These are phyloP conservation scores for Aspergillus thermomutatus DNA, from an alignment of 2,329 filamentous ascomycete genomes.

Conservation along the genomic window DNA sequence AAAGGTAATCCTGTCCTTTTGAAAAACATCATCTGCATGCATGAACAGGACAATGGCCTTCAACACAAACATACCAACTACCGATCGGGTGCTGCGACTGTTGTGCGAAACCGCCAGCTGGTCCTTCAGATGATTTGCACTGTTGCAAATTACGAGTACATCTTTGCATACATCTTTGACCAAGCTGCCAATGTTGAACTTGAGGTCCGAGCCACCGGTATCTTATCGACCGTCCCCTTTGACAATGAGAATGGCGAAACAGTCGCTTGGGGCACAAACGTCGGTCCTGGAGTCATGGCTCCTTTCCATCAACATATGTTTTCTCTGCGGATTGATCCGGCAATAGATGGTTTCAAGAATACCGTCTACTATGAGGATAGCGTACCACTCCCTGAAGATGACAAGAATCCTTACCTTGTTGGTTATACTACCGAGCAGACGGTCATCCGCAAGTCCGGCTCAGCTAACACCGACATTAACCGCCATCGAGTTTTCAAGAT, in stretches of 20 bases:
- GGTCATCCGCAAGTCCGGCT: slow-evolving; percentile 44
- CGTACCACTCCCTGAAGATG: slow-evolving; percentile 57
- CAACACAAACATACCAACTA: slow-evolving; percentile 73
- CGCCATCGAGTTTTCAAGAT: slow-evolving; percentile 58
- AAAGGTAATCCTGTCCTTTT: slow-evolving; percentile 58
- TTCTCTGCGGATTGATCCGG: slow-evolving; percentile 62
- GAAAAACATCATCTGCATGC: slow-evolving; percentile 67
- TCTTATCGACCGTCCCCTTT: slow-evolving; percentile 65
- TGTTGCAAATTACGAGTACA: slow-evolving; percentile 70
- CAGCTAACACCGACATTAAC: slow-evolving; percentile 48
- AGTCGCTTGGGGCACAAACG: slow-evolving; percentile 65
- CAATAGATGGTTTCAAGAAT: slow-evolving; percentile 56
- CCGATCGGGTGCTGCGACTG: slow-evolving; percentile 60
- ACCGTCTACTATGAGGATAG: slow-evolving; percentile 57
- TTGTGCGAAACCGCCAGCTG: slow-evolving; percentile 62
- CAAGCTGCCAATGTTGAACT: slow-evolving; percentile 66
- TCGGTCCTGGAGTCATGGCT: slow-evolving; percentile 67
- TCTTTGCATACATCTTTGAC: slow-evolving; percentile 69
- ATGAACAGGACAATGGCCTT: slow-evolving; percentile 68
- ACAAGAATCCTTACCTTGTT: slow-evolving; percentile 49
- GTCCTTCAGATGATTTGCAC: slow-evolving; percentile 70
- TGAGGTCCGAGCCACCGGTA: slow-evolving; percentile 67
- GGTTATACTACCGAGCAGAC: slow-evolving; percentile 51
- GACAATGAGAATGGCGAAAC: slow-evolving; percentile 57
- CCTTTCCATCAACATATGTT: slow-evolving; percentile 76